A percentile compares a stretch with the other conserved stretches of the same genome.
Conservation (phyloP, 352 stramenopile genomes). For the Sclerospora graminicola region DNA sequence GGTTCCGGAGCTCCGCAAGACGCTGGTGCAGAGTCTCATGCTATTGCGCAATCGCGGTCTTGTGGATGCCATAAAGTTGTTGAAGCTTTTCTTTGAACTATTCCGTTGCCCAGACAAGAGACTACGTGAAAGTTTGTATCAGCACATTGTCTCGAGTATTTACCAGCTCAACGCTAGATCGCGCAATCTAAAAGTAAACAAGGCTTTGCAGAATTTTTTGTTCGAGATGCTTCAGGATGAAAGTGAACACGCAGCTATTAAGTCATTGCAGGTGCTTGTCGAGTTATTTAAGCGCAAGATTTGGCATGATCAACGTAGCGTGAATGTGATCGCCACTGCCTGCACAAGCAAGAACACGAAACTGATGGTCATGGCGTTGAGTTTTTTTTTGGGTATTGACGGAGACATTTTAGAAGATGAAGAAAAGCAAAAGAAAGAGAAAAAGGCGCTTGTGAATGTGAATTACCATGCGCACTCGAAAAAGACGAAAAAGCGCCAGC, state of each 20-base stretch:
- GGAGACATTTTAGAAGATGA: conserved; percentile 95
- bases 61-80: conserved; percentile 85
- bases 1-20: conserved; percentile 87
- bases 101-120: conserved; percentile 94
- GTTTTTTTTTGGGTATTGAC: conserved; percentile 98
- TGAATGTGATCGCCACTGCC: conserved; percentile 94
- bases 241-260: conserved; percentile 76
- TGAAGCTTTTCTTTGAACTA: conserved; percentile 96
- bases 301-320: conserved; percentile 94
- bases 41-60: conserved; percentile 93
- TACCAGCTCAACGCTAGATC: conserved; percentile 73
- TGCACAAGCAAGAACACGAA: conserved; percentile 83
- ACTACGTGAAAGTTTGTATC: conserved; percentile 91
- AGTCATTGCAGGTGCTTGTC: conserved; percentile 88
- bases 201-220: conserved; percentile 91
- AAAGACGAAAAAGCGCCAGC: conserved; percentile 90
- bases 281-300: conserved; percentile 95
- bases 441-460: conserved; percentile 74
- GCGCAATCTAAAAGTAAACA: conserved; percentile 95
- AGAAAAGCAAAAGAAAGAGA: conserved; percentile 85
- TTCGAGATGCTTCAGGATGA: conserved; percentile 91
- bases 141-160: conserved; percentile 95
- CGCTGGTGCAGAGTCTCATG: conserved; percentile 93
- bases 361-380: conserved; percentile 85
- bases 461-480: conserved; percentile 94